Conservation (phyloP, 208 protist species). For the Wallacemonas sp. region DNA sequence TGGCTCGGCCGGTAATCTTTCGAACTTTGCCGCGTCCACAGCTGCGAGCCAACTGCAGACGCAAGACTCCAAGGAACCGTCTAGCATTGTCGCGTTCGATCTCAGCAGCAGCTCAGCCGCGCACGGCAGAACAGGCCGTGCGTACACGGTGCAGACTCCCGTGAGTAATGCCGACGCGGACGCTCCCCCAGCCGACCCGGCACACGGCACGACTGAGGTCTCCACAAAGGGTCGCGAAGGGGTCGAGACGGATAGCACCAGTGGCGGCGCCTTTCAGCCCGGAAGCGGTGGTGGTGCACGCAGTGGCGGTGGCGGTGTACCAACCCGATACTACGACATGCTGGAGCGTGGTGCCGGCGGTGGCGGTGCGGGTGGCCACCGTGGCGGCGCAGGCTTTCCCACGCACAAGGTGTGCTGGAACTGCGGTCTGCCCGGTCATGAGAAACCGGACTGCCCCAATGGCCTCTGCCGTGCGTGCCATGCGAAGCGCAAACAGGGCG, state of each 20-base stretch:
- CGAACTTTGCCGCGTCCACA: too few relatives aligned
- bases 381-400: constrained; percentile 4
- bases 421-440: constrained; percentile 74
- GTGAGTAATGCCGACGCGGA: not conserved
- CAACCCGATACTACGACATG: constrained; percentile 69
- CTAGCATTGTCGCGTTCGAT: not conserved
- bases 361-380: constrained; percentile 7
- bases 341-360: constrained; percentile 18
- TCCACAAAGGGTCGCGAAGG: too few relatives aligned
- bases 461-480: constrained; percentile 70
- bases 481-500: constrained; percentile 27
- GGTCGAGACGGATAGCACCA: too few relatives aligned
- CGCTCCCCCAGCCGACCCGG: too few relatives aligned
- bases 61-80: not conserved
- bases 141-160: not conserved
- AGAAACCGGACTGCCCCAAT: constrained; percentile 83
- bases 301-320: not conserved
- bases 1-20: too few relatives aligned
- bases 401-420: constrained; percentile 78
- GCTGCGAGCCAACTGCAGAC: too few relatives aligned
- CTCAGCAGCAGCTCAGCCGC: constrained; percentile 7
- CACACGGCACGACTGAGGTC: too few relatives aligned
- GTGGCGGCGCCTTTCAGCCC: not conserved
- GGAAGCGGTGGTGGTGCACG: not conserved
- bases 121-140: not conserved